Evolutionary conservation across 2,329 filamentous ascomycete genomes (phyloP), one percentile per base, ranked within the genome.

Genomic region (Botryotinia convoluta): DNA sequence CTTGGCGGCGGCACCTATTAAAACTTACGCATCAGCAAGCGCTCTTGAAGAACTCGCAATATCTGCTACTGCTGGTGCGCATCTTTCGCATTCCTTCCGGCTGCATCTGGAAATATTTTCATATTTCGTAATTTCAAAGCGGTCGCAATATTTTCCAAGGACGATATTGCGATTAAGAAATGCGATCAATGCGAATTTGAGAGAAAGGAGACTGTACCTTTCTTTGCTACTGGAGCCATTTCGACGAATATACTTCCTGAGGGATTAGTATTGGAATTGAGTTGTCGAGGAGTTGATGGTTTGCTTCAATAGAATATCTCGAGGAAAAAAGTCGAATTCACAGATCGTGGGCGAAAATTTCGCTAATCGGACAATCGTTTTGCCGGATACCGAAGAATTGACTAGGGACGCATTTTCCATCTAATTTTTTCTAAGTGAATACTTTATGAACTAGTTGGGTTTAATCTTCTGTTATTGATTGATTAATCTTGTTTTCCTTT

Each of bases 41-140:
- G 89, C 89, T 85, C 89, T 90, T 86, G 79, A 82, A 79, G 88
- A 91, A 91, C 89, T 91, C 89, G 89, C 89, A 91, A 91, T 89
- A 88, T 89, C 89, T 91, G 89, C 89, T 91, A 86, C 87, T 90
- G 89, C 89, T 89, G 79, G 77, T 80, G 79, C 79, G 78, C 74
- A 79, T 77, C 74, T 75, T 74, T 70, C 72, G 70, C 64, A 69
- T 57, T 75, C 73, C 72, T 73, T 73, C 70, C 75, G 73, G 57
- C 48, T 63, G 45, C 48, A 20, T 69, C 72, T 54, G 62, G 57
- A 59, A 72, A 60, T 51, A 54, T 45, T 68, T 61, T 75, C 75
- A 73, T 71, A 69, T 73, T 72, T 73, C 62, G 61, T 68, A 74
- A n/a, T 61, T 61, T 45, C 54, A 62, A 60, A 69, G 51, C 71